Percentiles rank a stretch among this genome's conserved stretches.
Evolutionary conservation across 768 basidiomycete genomes (phyloP).

Genomic region (Polyporus arcularius): DNA sequence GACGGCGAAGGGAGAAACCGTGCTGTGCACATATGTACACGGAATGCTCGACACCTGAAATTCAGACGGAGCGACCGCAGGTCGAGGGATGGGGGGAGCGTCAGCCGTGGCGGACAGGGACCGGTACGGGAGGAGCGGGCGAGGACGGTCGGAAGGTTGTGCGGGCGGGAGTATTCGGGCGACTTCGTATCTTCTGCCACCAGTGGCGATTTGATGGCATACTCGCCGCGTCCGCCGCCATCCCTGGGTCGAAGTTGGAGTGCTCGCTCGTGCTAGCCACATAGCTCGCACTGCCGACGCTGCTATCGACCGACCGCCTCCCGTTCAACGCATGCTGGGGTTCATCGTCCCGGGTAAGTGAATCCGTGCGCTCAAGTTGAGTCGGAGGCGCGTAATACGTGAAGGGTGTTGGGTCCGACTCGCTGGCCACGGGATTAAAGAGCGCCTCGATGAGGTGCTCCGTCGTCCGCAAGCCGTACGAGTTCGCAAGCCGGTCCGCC

Average conservation of each 20-base stretch:
- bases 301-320: constrained; percentile 20
- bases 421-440: constrained; percentile 64
- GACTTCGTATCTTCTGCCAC: constrained; percentile 26
- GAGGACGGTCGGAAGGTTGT: not conserved
- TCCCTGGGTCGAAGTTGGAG: constrained; percentile 11
- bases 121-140: constrained; percentile 14
- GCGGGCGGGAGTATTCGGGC: constrained; percentile 11
- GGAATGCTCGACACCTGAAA: not conserved
- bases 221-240: not conserved
- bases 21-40: constrained; percentile 3
- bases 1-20: not conserved
- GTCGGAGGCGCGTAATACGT: constrained; percentile 30
- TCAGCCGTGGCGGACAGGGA: not conserved
- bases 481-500: constrained; percentile 44
- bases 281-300: constrained; percentile 15
- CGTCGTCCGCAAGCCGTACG: constrained; percentile 62
- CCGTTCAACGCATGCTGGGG: not conserved
- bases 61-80: not conserved
- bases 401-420: constrained; percentile 27
- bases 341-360: not conserved
- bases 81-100: not conserved
- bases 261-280: constrained; percentile 13
- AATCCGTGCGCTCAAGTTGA: constrained; percentile 4
- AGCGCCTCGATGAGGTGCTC: constrained; percentile 77
- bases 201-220: constrained; percentile 14